Conservation (phyloP, 495 filamentous ascomycete genomes). For the Wilcoxina mikolae region DNA sequence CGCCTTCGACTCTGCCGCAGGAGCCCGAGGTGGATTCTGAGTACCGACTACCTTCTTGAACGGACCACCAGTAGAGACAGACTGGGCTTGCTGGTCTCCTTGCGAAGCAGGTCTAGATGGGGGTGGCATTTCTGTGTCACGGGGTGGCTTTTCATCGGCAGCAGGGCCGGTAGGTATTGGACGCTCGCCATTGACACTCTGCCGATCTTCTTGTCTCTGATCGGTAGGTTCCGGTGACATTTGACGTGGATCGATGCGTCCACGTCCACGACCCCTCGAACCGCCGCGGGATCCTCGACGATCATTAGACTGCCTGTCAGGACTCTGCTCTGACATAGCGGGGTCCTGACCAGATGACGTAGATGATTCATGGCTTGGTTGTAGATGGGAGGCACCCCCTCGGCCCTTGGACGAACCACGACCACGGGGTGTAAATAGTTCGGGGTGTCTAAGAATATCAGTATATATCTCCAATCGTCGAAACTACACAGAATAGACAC, state of each 20-base stretch:
- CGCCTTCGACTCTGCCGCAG: conserved; percentile 11
- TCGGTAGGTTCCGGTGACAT: neutral
- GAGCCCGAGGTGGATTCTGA: neutral
- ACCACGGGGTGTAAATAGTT: conserved; percentile 9
- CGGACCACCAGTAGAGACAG: conserved; percentile 16
- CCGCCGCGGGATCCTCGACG: conserved; percentile 10
- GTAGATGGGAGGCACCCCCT: neutral
- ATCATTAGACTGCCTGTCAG: neutral
- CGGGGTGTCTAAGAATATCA: conserved; percentile 1
- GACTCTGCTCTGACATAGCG: neutral
- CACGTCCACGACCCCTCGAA: neutral
- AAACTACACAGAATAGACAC: neutral
- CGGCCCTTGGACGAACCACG: conserved; percentile 10
- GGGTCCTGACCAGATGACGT: neutral
- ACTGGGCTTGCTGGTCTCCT: conserved; percentile 10
- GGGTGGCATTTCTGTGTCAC: conserved; percentile 22
- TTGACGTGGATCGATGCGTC: neutral
- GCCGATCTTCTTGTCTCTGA: conserved; percentile 10
- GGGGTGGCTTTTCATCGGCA: conserved; percentile 4
- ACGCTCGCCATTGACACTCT: conserved; percentile 9
- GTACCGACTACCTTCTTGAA: conserved; percentile 15
- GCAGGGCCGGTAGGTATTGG: neutral
- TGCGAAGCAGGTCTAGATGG: conserved; percentile 16
- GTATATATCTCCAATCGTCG: neutral
- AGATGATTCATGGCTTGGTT: neutral